Evolutionary conservation across 1,284 basidiomycete genomes (phyloP).

Genomic region (Ustilago crameri): DNA sequence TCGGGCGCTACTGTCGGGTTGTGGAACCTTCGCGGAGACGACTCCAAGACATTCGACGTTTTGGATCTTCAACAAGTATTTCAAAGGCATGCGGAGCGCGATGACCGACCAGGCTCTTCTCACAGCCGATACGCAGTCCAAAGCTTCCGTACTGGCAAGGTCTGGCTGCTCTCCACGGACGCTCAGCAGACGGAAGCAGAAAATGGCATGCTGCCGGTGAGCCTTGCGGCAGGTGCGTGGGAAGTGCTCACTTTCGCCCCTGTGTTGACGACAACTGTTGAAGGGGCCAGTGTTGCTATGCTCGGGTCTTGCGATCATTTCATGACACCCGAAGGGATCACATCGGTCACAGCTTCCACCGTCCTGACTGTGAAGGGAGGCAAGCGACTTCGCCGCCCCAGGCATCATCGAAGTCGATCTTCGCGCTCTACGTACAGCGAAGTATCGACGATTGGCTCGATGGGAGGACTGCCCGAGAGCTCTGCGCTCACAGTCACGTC

Average conservation of each 20-base stretch:
- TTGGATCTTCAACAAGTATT: slow-evolving; percentile 12
- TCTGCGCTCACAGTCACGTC: background rate
- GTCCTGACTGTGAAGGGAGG: slow-evolving; percentile 7
- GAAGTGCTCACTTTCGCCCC: slow-evolving; percentile 25
- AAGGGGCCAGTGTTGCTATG: slow-evolving; percentile 17
- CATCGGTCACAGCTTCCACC: slow-evolving; percentile 6
- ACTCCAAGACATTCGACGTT: slow-evolving; percentile 16
- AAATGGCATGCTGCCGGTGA: slow-evolving; percentile 1
- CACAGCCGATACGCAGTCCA: slow-evolving; percentile 13
- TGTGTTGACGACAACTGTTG: slow-evolving; percentile 10
- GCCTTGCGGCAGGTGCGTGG: slow-evolving; percentile 20
- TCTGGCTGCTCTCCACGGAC: slow-evolving; percentile 8
- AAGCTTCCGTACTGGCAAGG: slow-evolving; percentile 20
- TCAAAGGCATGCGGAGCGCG: slow-evolving; percentile 1
- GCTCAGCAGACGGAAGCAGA: background rate
- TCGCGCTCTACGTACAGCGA: slow-evolving; percentile 13
- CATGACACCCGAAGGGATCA: slow-evolving; percentile 21
- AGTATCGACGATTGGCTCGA: background rate
- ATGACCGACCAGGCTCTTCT: too few species aligned
- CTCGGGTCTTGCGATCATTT: slow-evolving; percentile 27
- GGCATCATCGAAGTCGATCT: slow-evolving; percentile 22
- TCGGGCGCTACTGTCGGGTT: slow-evolving; percentile 19
- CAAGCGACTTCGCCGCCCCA: slow-evolving; percentile 9
- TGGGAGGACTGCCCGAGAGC: background rate
- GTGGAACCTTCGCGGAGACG: slow-evolving; percentile 28